These are phyloP conservation scores for Ilyonectria sp. DNA, from an alignment of 2,329 filamentous ascomycete species.

Conservation along the genomic window DNA sequence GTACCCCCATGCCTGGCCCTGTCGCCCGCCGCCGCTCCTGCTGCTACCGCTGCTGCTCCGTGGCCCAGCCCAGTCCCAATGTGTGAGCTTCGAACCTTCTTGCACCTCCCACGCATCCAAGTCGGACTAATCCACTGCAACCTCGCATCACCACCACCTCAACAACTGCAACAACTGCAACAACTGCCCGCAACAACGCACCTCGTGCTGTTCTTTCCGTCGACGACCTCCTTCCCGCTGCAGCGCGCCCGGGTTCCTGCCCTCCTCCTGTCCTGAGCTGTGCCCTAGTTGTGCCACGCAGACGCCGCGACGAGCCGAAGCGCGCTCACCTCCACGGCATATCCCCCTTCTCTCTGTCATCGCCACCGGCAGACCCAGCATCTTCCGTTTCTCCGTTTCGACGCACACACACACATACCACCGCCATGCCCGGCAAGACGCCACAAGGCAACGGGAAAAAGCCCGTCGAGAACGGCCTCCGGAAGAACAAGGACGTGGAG, in stretches of 20 bases:
- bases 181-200: constrained; percentile 18
- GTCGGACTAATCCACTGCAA: constrained; percentile 29
- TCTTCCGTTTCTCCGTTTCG: constrained; percentile 18
- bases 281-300: constrained; percentile 28
- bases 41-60: constrained; percentile 33
- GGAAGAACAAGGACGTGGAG: constrained; percentile 75
- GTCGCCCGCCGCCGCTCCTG: constrained; percentile 18
- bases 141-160: constrained; percentile 31
- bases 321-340: constrained; percentile 45
- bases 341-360: constrained; percentile 37
- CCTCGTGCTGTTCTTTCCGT: constrained; percentile 13
- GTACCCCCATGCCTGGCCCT: constrained; percentile 18
- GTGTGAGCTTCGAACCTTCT: constrained; percentile 53
- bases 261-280: constrained; percentile 9
- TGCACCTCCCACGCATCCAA: constrained; percentile 47
- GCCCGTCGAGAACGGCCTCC: constrained; percentile 78
- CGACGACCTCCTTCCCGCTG: constrained; percentile 18
- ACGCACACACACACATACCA: constrained; percentile 30
- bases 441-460: constrained; percentile 81
- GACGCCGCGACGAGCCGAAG: constrained; percentile 45
- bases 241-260: constrained; percentile 13
- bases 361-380: constrained; percentile 36
- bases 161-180: constrained; percentile 21
- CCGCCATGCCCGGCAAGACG: constrained; percentile 79
- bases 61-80: constrained; percentile 40